A percentile compares a stretch with the other conserved stretches of the same genome.
These are phyloP conservation scores for Penicillium sp. DNA, from an alignment of 2,329 filamentous ascomycete species.

Conservation along the genomic window DNA sequence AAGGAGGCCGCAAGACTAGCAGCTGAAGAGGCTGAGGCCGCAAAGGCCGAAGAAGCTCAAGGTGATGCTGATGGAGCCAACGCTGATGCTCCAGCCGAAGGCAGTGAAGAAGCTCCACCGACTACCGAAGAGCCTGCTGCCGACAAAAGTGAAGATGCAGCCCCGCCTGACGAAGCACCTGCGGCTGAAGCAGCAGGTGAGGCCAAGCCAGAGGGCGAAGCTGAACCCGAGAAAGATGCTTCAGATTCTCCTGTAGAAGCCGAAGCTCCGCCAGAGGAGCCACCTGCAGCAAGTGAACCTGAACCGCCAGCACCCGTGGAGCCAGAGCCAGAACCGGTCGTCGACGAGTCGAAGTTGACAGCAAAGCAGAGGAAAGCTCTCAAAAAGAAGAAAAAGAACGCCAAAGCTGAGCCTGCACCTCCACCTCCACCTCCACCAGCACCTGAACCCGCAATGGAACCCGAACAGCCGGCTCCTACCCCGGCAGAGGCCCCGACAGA, in stretches of 20 bases:
- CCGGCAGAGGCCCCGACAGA: not conserved
- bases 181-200: slow-evolving; percentile 4
- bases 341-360: not conserved
- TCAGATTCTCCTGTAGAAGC: not conserved
- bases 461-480: not conserved
- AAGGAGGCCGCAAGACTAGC: slow-evolving; percentile 29
- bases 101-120: not conserved
- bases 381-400: slow-evolving; percentile 7
- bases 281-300: not conserved
- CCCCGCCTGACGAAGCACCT: slow-evolving; percentile 10
- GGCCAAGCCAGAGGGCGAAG: not conserved
- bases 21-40: slow-evolving; percentile 29
- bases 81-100: slow-evolving; percentile 7
- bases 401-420: slow-evolving; percentile 15
- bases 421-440: slow-evolving; percentile 6
- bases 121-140: slow-evolving; percentile 11
- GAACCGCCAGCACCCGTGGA: not conserved
- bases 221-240: not conserved
- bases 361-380: slow-evolving; percentile 11
- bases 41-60: slow-evolving; percentile 7
- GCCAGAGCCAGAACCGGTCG: not conserved
- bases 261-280: slow-evolving; percentile 9
- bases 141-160: slow-evolving; percentile 2
- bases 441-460: slow-evolving; percentile 14
- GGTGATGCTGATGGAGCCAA: slow-evolving; percentile 1